phyloP scores from a whole-genome alignment of 768 basidiomycete genomes.

The Boletus insuetus region DNA sequence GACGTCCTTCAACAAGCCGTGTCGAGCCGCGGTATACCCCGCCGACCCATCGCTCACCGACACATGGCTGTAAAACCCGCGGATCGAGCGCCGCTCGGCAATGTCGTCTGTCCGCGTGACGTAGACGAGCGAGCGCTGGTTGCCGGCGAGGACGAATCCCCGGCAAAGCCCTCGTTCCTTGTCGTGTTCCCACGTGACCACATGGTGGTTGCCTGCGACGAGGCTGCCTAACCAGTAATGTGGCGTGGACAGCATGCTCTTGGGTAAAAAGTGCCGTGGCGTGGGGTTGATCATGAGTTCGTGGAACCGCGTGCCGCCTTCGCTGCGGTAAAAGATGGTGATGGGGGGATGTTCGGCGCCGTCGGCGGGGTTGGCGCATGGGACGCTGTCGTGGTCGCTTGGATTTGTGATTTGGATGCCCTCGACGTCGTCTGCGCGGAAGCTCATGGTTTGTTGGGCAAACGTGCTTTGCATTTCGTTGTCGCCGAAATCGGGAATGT shows the following conservation, averaged over 20 bases:
- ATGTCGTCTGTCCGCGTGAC: conserved; percentile 25
- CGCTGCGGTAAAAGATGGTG: conserved; percentile 34
- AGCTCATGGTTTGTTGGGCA: conserved; percentile 28
- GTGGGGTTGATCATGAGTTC: conserved; percentile 31
- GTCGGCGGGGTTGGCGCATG: conserved; percentile 13
- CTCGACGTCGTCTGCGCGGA: conserved; percentile 32
- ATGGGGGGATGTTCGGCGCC: conserved; percentile 31
- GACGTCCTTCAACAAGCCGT: conserved; percentile 21
- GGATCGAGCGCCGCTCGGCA: conserved; percentile 26
- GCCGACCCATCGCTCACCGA: conserved; percentile 35
- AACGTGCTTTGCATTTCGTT: conserved; percentile 26
- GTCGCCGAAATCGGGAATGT: conserved; percentile 31
- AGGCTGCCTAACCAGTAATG: conserved; percentile 31
- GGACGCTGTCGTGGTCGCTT: conserved; percentile 19
- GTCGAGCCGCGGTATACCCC: conserved; percentile 19
- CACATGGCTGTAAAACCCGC: conserved; percentile 33
- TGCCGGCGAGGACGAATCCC: conserved; percentile 32
- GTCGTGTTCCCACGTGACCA: conserved; percentile 28
- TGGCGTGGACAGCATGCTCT: conserved; percentile 22
- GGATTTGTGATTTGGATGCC: conserved; percentile 35
- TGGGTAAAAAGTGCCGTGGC: conserved; percentile 18
- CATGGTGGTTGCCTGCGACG: conserved; percentile 23
- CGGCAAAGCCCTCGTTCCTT: conserved; percentile 22
- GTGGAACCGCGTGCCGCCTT: conserved; percentile 27
- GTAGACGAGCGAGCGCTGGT: conserved; percentile 33